Evolutionary conservation across 257 asterid species (phyloP), one percentile per base, ranked within the genome.

Genomic region (Coffea canephora): DNA sequence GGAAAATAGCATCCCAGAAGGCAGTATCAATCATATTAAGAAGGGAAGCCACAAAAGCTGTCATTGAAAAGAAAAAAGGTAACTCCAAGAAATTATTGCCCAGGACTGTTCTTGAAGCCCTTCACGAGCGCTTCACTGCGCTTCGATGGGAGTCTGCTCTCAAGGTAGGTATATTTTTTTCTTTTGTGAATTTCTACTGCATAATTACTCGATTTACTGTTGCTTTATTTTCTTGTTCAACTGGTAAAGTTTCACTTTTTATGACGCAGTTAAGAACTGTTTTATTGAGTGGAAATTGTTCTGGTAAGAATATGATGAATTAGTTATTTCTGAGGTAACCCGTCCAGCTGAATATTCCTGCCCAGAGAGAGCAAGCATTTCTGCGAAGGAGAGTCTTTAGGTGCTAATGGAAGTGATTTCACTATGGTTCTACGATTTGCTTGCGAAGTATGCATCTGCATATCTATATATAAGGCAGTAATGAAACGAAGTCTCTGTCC

Each of bases 81-180:
- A 87, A 80, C 69, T 85, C 97, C 54, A 93, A 89, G 89, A 91
- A 86, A 80, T 84, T 95, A 18, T 73, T 91, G 85, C 98, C 99
- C 0, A 84, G 89, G 81, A 86, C 94, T 69, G 86, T 95, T 75
- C 99, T 95, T 39, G 97, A 95, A 82, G 94, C 98, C 78, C 96
- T 95, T 70, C 97, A 95, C 76, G 99, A 95, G 69, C 97, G 99
- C 81, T 89, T 93, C 77, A 89, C 98, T 55, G 96, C 97, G 80
- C 80, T 93, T 79, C 98, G 97, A 61, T 95, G 99, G 99, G 98
- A 93, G 69, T 95, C 99, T 36, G 99, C 99, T 79, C 93, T 95
- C 68, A 93, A 90, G 97, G 98, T 91, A 68, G 41, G 41, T 39
- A 39, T 52, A 41, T 66, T 77, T 11, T 39, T 48, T 54, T 54